Evolutionary conservation across 1,284 basidiomycete species (phyloP), one percentile per base, ranked within the genome.

Genomic region (Fomes fomentarius): DNA sequence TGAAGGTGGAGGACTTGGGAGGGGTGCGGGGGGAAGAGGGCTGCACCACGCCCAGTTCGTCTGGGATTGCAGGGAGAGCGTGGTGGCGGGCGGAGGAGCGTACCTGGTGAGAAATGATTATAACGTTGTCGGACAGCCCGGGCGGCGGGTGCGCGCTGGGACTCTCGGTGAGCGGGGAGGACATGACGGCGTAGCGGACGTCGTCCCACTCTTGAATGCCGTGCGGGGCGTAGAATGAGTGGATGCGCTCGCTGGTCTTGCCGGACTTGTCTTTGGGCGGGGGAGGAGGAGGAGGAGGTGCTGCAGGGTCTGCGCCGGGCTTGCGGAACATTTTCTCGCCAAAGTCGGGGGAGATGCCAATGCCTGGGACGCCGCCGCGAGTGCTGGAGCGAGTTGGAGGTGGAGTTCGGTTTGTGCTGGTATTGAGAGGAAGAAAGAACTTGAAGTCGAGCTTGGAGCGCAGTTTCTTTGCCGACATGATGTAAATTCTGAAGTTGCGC

Each of bases 381-480:
- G n/a, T 30, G 28, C 28, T 24, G 44, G 50, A 28, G 42, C 51
- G 44, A 26, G 51, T 33, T 22, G 24, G 25, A 5, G 41, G 34
- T 5, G 25, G 42, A 4, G 11, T 14, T 45, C 19, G 31, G 10
- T 22, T 43, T 39, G 47, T 40, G 57, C 53, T 52, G 1, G 24
- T 35, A 9, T 12, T 57, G 50, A 50, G 53, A 14, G 58, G 54
- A 21, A 54, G 51, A 21, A 62, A 44, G 47, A 58, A 63, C 35
- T 51, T 61, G 61, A 54, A 30, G 30, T 60, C 62, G 47, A 65
- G 35, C 47, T 63, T 65, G 12, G 64, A 58, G 26, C 64, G 60
- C 35, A 63, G 54, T 48, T 65, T 65, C 47, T 47, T 52, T 3
- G 61, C 41, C 3, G 63, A 55, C 63, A 64, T 64, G 44, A 42